Evolutionary conservation across 1,284 basidiomycete species (phyloP).

Genomic region (Boletus sp.): DNA sequence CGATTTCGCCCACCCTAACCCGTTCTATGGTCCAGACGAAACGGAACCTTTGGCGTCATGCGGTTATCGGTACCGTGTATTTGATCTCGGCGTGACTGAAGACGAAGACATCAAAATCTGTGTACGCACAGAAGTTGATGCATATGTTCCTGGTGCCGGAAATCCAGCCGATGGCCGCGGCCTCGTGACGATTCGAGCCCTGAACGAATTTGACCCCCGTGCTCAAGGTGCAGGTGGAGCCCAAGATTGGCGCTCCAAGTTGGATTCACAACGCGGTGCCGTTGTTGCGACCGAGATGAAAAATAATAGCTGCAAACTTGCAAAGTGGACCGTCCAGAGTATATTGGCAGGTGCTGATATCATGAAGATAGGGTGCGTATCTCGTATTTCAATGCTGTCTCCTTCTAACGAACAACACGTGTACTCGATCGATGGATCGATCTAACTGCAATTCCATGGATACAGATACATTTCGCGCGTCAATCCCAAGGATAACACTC

Average conservation of each 20-base stretch:
- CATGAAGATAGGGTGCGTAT: conserved; percentile 94
- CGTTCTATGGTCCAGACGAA: conserved; percentile 95
- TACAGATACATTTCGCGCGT: conserved; percentile 89
- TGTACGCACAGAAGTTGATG: conserved; percentile 97
- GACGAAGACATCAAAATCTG: conserved; percentile 92
- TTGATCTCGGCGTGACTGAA: conserved; percentile 89
- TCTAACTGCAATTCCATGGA: conserved; percentile 19
- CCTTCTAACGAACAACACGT: too few species aligned
- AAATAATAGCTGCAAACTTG: conserved; percentile 98
- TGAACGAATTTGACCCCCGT: conserved; percentile 98
- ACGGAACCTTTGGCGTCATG: conserved; percentile 95
- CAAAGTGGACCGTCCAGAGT: conserved; percentile 97
- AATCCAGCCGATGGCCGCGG: conserved; percentile 75
- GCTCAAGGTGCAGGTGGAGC: conserved; percentile 90
- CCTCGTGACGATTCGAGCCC: conserved; percentile 89
- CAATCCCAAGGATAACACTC: conserved; percentile 91
- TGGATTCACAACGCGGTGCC: conserved; percentile 96
- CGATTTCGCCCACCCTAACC: conserved; percentile 86
- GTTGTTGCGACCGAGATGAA: conserved; percentile 99
- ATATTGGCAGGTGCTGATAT: conserved; percentile 94
- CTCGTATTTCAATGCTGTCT: background rate
- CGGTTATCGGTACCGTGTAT: conserved; percentile 96
- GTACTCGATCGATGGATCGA: conserved; percentile 10
- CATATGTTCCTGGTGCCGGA: conserved; percentile 72
- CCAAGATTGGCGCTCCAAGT: conserved; percentile 95